These are phyloP conservation scores for Lichtheimia ramosa DNA, from an alignment of 371 early-diverging fungal species.

Conservation along the genomic window DNA sequence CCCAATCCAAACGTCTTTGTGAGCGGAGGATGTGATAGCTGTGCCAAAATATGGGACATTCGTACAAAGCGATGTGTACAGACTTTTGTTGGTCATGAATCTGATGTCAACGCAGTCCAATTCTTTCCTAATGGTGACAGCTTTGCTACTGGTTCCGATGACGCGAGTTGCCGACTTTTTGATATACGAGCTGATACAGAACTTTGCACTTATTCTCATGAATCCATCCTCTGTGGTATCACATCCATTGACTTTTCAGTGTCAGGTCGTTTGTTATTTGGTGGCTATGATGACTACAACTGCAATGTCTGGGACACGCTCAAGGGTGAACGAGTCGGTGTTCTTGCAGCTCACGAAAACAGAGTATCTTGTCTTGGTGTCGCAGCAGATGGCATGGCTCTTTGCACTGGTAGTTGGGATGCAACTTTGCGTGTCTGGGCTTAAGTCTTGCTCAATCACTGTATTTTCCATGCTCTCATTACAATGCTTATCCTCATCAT, in stretches of 20 bases:
- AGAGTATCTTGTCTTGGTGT: slow-evolving; percentile 96
- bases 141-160: slow-evolving; percentile 96
- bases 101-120: slow-evolving; percentile 97
- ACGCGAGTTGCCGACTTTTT: slow-evolving; percentile 96
- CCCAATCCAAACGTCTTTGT: slow-evolving; percentile 96
- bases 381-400: slow-evolving; percentile 93
- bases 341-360: slow-evolving; percentile 93
- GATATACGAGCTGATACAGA: slow-evolving; percentile 97
- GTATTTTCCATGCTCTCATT: background rate
- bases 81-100: slow-evolving; percentile 97
- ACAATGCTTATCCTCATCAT: background rate
- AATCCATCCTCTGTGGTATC: slow-evolving; percentile 95
- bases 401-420: slow-evolving; percentile 98
- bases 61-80: slow-evolving; percentile 94
- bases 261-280: slow-evolving; percentile 94
- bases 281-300: slow-evolving; percentile 98
- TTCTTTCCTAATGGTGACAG: slow-evolving; percentile 98
- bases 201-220: slow-evolving; percentile 93
- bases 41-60: slow-evolving; percentile 99
- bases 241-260: slow-evolving; percentile 96
- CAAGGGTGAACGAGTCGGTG: slow-evolving; percentile 92
- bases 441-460: background rate
- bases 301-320: slow-evolving; percentile 98
- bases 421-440: slow-evolving; percentile 79
- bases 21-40: slow-evolving; percentile 97